Percentiles rank a stretch among this genome's conserved stretches.
Evolutionary conservation across 164 flowering plant species (phyloP).

Genomic region (Aristolochia fimbriata): DNA sequence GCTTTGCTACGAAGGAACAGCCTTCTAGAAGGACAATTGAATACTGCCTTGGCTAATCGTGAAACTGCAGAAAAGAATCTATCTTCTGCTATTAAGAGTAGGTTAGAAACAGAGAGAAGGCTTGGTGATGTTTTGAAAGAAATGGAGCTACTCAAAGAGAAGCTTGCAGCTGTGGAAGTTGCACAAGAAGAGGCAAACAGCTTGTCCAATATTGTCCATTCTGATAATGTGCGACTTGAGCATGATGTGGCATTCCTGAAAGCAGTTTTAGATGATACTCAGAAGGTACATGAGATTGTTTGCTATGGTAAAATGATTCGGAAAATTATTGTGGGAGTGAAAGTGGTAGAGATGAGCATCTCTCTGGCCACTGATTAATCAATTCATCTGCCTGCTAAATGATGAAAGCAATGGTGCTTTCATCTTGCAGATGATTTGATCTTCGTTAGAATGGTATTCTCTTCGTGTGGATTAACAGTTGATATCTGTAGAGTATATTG

Average conservation of each 20-base stretch:
- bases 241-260: conserved; percentile 96
- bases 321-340: too few species aligned
- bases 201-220: conserved; percentile 85
- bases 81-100: conserved; percentile 50
- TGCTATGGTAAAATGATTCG: too few species aligned
- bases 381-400: too few species aligned
- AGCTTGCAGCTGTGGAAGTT: conserved; percentile 54
- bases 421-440: too few species aligned
- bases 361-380: too few species aligned
- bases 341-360: too few species aligned
- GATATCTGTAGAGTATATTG: too few species aligned
- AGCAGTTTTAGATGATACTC: conserved; percentile 93
- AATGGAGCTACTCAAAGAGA: conserved; percentile 77
- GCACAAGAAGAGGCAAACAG: conserved; percentile 91
- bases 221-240: conserved; percentile 95
- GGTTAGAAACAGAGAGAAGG: conserved; percentile 74
- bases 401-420: too few species aligned
- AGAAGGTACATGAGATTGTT: conserved; percentile 49
- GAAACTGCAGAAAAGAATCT: conserved; percentile 68
- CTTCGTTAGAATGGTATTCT: too few species aligned
- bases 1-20: conserved; percentile 55
- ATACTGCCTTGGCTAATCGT: conserved; percentile 50
- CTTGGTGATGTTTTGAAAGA: conserved; percentile 55
- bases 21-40: conserved; percentile 68
- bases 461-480: too few species aligned